phyloP scores from a whole-genome alignment of 2,329 filamentous ascomycete genomes.

The Xylariaceae sp. region DNA sequence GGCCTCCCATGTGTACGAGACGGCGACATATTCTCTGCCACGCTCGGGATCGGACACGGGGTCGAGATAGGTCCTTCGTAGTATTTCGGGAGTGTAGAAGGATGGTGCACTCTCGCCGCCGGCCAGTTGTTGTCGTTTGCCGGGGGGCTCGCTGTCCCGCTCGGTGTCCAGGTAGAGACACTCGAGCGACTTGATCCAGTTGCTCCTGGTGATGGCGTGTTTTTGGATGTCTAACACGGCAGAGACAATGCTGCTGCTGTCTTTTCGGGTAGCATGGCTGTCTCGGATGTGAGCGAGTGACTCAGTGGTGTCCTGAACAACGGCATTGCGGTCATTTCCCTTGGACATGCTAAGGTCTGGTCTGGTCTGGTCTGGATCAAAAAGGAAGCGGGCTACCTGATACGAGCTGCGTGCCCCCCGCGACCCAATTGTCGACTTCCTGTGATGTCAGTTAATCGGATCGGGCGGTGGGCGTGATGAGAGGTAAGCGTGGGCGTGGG shows the following conservation, averaged over 20 bases:
- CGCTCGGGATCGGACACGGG: constrained; percentile 20
- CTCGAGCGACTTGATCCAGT: constrained; percentile 28
- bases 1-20: constrained; percentile 29
- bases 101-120: constrained; percentile 21
- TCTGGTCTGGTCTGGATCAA: background rate
- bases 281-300: constrained; percentile 27
- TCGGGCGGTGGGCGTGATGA: background rate
- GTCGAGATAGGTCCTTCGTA: constrained; percentile 24
- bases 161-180: constrained; percentile 23
- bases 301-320: constrained; percentile 28
- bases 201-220: constrained; percentile 23
- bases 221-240: constrained; percentile 24
- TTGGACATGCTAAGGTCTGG: constrained; percentile 24
- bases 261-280: constrained; percentile 7
- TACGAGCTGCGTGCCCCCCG: constrained; percentile 5
- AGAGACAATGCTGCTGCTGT: constrained; percentile 21
- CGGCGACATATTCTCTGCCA: constrained; percentile 26
- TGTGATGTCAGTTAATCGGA: background rate
- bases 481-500: constrained; percentile 1
- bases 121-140: constrained; percentile 25
- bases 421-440: background rate
- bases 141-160: constrained; percentile 20
- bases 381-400: constrained; percentile 1
- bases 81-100: constrained; percentile 13
- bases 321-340: constrained; percentile 19